Conservation (phyloP, 495 filamentous ascomycete species). For the Aspergillus bridgeri region DNA sequence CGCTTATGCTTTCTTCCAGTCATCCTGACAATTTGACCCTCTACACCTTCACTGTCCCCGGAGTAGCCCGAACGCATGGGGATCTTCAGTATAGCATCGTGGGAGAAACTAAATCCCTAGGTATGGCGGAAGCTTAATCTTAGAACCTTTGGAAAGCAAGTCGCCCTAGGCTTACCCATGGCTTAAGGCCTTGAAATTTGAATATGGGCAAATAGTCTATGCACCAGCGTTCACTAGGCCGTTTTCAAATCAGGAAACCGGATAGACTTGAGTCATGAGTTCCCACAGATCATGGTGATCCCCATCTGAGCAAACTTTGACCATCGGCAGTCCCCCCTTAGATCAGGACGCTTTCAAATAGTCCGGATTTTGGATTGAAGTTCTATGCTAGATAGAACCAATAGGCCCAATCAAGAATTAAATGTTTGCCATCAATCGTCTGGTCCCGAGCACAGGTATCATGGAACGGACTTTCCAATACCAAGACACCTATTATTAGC, state of each 20-base stretch:
- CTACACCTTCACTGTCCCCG: background rate
- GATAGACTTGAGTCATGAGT: background rate
- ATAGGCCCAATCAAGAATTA: too few species aligned
- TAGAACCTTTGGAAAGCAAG: too few species aligned
- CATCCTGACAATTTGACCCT: background rate
- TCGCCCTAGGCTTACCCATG: too few species aligned
- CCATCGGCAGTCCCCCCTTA: background rate
- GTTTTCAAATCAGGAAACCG: background rate
- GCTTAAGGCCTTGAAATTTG: background rate
- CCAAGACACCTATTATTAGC: too few species aligned
- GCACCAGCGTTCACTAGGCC: background rate
- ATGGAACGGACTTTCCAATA: too few species aligned
- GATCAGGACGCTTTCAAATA: background rate
- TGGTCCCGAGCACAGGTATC: too few species aligned
- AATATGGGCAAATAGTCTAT: background rate
- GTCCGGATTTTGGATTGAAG: background rate
- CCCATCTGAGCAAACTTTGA: background rate
- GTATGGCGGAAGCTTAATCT: too few species aligned
- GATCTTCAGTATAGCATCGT: background rate
- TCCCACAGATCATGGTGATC: background rate
- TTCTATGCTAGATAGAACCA: too few species aligned
- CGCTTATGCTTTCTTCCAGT: background rate
- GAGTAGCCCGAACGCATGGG: background rate
- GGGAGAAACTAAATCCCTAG: background rate
- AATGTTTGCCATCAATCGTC: too few species aligned